Base-by-base conservation (phyloP, 2,329 filamentous ascomycete species). In the Colletotrichum orbiculare region DNA sequence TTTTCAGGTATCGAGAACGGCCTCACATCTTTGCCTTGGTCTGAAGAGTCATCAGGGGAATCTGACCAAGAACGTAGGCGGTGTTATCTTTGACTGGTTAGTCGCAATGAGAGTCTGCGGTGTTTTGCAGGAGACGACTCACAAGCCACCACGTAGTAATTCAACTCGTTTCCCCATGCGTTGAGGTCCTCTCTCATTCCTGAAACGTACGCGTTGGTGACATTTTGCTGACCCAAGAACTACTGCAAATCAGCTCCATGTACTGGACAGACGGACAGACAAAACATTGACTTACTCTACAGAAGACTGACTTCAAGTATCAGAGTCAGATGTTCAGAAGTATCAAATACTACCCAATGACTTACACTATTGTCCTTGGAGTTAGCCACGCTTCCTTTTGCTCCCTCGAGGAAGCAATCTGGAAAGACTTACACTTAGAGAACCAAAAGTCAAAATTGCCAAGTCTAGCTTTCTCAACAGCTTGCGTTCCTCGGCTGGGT, bases 41-140 rank as follows among this genome's bases (percentile, higher is more conserved):
- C 39, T 73, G 71, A 5, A 73, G 60, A 0, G 71, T 73, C 71
- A 75, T 73, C 13, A 74, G 60, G 81, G 73, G 73, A 8, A 74
- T 69, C 47, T 73, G 72, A 56, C 60, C 69, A 42, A 70, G 54
- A 5, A 71, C 71, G 54, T 73, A 73, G 1, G 67, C 68, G 9
- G 70, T 66, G 17, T 33, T 79, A 66, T 72, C 50, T 69, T 12
- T 42, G 58, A 1, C 58, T 69, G 9, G 45, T 52, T 33, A 67
- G 68, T 6, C 4, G 34, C 6, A 12, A 1, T 13, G 3, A 12
- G 6, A 25, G 3, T n/a, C n/a, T 1, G 0, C 34, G 9, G 8
- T 2, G 12, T n/a, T 1, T 3, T 2, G 1, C 2, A 11, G 13
- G 3, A 38, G 35, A 25, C 25, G 25, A 41, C 64, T 38, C 2